Evolutionary conservation across 2,329 filamentous ascomycete species (phyloP).

Genomic region (Fusarium chuoi): DNA sequence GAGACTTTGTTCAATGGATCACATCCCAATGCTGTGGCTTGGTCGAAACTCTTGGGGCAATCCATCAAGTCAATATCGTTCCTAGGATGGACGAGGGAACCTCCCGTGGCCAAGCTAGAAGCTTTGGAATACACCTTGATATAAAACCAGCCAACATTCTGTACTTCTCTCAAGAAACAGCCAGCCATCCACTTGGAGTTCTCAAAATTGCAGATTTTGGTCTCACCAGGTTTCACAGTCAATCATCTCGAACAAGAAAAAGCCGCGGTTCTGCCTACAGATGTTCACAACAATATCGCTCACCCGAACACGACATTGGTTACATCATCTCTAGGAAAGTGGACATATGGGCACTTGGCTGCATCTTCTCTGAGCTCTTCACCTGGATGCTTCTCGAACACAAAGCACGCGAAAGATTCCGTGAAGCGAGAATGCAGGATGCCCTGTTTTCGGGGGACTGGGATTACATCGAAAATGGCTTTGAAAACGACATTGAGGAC

Average conservation of each 20-base stretch:
- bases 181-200: background rate
- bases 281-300: background rate
- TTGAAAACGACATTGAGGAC: background rate
- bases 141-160: constrained; percentile 6
- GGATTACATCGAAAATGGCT: fast-evolving
- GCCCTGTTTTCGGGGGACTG: background rate
- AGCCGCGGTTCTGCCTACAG: fast-evolving
- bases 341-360: constrained; percentile 2
- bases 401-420: fast-evolving
- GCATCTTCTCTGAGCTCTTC: background rate
- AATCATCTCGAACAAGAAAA: background rate
- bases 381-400: background rate
- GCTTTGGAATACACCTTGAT: background rate
- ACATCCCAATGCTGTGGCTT: background rate
- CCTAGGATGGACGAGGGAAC: background rate
- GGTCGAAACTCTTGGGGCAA: background rate
- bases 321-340: background rate
- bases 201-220: constrained; percentile 9
- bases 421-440: fast-evolving
- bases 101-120: background rate
- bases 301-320: background rate
- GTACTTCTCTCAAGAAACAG: background rate
- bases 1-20: background rate
- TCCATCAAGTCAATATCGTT: background rate
- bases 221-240: background rate